These are phyloP conservation scores for Metschnikowia shivogae DNA, from an alignment of 805 yeast species.

Conservation along the genomic window DNA sequence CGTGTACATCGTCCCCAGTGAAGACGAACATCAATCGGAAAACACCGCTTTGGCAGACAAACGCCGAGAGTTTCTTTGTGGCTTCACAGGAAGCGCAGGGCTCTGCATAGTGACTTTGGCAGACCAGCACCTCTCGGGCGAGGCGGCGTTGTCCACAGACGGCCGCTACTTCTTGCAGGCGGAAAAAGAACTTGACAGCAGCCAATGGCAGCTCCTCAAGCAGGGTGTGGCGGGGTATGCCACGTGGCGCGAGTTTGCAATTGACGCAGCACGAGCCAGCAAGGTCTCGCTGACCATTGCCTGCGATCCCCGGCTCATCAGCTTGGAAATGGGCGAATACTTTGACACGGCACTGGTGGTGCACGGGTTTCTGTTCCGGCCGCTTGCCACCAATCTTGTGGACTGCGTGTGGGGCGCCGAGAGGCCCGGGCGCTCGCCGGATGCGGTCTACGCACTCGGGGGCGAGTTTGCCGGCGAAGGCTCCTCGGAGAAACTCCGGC, in stretches of 20 bases:
- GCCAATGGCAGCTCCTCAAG: conserved; percentile 71
- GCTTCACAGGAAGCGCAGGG: conserved; percentile 20
- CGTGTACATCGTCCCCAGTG: conserved; percentile 19
- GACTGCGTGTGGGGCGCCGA: conserved; percentile 38
- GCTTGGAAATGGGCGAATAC: conserved; percentile 43
- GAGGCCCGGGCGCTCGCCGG: conserved; percentile 31
- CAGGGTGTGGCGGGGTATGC: conserved; percentile 71
- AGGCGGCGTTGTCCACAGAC: conserved; percentile 85
- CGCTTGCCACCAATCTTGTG: conserved; percentile 30
- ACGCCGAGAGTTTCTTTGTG: conserved; percentile 17
- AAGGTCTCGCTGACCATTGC: conserved; percentile 56
- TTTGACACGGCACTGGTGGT: conserved; percentile 27
- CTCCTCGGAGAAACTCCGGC: conserved; percentile 26
- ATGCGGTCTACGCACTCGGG: conserved; percentile 29
- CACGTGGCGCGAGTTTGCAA: conserved; percentile 74
- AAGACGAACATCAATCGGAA: conserved; percentile 21
- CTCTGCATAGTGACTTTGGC: conserved; percentile 22
- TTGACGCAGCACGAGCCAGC: conserved; percentile 52
- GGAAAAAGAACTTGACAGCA: conserved; percentile 67
- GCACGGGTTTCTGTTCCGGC: conserved; percentile 26
- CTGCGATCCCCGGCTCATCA: conserved; percentile 75
- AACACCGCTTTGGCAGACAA: conserved; percentile 18
- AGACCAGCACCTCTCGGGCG: conserved; percentile 48
- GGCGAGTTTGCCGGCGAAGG: conserved; percentile 33
- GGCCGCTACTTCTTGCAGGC: conserved; percentile 96